A percentile compares a stretch with the other conserved stretches of the same genome.
Conservation (phyloP, 306 rosid species). For the Cicer pinnatifidum region DNA sequence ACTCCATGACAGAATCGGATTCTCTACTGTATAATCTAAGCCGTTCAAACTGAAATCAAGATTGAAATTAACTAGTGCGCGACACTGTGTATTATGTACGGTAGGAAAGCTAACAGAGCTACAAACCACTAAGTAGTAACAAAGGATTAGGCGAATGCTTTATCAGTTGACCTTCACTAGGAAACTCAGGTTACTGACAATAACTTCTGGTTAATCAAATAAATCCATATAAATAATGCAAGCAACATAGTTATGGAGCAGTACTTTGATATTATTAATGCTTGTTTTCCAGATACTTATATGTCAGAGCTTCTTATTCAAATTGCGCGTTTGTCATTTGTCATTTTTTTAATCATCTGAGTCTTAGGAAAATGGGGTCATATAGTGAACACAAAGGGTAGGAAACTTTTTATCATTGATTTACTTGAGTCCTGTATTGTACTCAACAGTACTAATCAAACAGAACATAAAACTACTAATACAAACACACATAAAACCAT, state of each 20-base stretch:
- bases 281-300: too few relatives aligned
- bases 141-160: neutral
- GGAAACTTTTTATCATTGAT: slow-evolving; percentile 40
- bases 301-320: too few relatives aligned
- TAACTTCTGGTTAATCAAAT: neutral
- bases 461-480: slow-evolving; percentile 43
- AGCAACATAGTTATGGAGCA: neutral
- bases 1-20: neutral
- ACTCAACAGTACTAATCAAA: slow-evolving; percentile 42
- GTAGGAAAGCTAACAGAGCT: too few relatives aligned
- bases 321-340: too few relatives aligned
- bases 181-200: neutral
- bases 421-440: slow-evolving; percentile 31
- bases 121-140: neutral
- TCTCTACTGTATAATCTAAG: too few relatives aligned
- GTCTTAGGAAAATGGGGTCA: too few relatives aligned
- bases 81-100: too few relatives aligned
- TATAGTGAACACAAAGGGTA: neutral
- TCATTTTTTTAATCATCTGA: too few relatives aligned
- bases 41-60: too few relatives aligned
- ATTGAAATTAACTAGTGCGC: too few relatives aligned
- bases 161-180: neutral
- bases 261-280: too few relatives aligned
- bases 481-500: slow-evolving; percentile 34
- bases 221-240: neutral